A percentile compares a stretch with the other conserved stretches of the same genome.
phyloP scores from a whole-genome alignment of 2,329 filamentous ascomycete genomes.

The Aspergillus persii region DNA sequence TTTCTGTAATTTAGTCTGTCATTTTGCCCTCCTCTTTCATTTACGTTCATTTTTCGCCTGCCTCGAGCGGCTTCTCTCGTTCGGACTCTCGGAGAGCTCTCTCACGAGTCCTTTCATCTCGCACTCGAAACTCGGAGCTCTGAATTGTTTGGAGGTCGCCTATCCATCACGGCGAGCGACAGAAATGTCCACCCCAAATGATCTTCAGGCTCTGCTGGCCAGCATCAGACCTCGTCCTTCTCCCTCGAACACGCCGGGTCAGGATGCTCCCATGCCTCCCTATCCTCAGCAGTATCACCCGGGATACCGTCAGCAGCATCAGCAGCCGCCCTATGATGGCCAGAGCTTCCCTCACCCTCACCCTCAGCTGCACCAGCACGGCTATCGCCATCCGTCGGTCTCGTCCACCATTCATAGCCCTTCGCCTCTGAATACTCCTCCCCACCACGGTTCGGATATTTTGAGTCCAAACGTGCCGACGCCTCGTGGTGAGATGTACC shows the following conservation, averaged over 20 bases:
- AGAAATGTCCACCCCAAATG: slow-evolving; percentile 49
- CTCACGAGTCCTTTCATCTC: slow-evolving; percentile 17
- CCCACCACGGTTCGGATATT: slow-evolving; percentile 57
- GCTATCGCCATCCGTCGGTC: slow-evolving; percentile 56
- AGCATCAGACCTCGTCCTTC: slow-evolving; percentile 44
- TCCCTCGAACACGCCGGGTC: slow-evolving; percentile 29
- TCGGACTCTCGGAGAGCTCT: slow-evolving; percentile 33
- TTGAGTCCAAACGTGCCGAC: slow-evolving; percentile 56
- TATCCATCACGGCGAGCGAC: slow-evolving; percentile 31
- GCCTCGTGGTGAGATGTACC: slow-evolving; percentile 42
- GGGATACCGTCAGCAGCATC: slow-evolving; percentile 30
- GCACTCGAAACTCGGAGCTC: slow-evolving; percentile 17
- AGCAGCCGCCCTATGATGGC: slow-evolving; percentile 29
- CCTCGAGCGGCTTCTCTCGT: slow-evolving; percentile 4
- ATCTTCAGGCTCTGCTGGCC: slow-evolving; percentile 48
- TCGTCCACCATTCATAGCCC: slow-evolving; percentile 60
- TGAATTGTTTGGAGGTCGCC: slow-evolving; percentile 30
- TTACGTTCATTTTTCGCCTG: slow-evolving; percentile 10
- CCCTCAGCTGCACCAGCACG: slow-evolving; percentile 31
- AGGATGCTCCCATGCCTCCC: slow-evolving; percentile 28
- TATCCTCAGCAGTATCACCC: slow-evolving; percentile 31
- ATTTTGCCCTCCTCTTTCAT: slow-evolving; percentile 9
- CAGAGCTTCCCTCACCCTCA: slow-evolving; percentile 33
- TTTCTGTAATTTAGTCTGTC: slow-evolving; percentile 19
- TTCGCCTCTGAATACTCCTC: slow-evolving; percentile 52